Conservation (phyloP, 2,329 filamentous ascomycete species). For the Pseudopithomyces chartarum region DNA sequence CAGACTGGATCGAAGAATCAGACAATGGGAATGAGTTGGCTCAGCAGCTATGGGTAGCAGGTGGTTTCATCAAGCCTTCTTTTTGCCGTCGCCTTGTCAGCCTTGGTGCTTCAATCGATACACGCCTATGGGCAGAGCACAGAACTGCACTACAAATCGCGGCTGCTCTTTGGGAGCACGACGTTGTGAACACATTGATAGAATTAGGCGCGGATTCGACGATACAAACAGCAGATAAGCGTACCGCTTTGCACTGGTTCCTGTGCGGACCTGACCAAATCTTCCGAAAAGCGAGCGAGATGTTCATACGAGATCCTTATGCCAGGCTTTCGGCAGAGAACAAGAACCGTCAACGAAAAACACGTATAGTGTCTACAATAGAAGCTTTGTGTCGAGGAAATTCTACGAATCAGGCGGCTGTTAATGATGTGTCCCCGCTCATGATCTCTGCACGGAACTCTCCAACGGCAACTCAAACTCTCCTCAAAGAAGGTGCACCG, state of each 20-base stretch:
- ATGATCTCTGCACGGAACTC: not conserved
- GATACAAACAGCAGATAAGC: not conserved
- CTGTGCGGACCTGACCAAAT: not conserved
- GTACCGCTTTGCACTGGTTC: conserved; percentile 1
- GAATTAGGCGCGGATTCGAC: not conserved
- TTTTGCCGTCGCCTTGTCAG: conserved; percentile 1
- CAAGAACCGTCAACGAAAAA: not conserved
- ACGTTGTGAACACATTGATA: not conserved
- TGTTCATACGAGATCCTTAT: not conserved
- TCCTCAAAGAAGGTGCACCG: not conserved
- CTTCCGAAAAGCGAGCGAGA: not conserved
- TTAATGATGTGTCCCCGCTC: not conserved
- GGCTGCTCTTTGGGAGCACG: not conserved
- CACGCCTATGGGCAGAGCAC: not conserved
- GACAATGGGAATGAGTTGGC: not conserved
- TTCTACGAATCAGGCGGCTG: not conserved
- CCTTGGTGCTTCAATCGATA: not conserved
- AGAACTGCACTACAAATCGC: conserved; percentile 1
- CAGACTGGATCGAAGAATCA: conserved; percentile 1
- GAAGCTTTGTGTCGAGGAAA: not conserved
- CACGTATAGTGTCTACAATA: not conserved
- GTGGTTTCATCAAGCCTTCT: not conserved
- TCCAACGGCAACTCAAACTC: not conserved
- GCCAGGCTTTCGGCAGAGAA: not conserved
- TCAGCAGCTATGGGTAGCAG: not conserved